Conservation (phyloP, 805 yeast genomes). For the Schwanniomyces occidentalis region DNA sequence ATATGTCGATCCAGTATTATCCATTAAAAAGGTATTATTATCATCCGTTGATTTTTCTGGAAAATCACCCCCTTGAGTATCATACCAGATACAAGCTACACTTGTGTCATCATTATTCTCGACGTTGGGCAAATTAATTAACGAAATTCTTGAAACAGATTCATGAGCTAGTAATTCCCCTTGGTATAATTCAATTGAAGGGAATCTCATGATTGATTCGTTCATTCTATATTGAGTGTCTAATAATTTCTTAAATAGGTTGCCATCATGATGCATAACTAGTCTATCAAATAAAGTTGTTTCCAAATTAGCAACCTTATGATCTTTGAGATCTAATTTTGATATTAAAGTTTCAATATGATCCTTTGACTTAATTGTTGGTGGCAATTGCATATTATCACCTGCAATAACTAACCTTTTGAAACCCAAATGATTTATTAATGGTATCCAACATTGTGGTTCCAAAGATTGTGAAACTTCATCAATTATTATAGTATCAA, state of each 20-base stretch:
- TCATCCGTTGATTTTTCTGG: constrained; percentile 52
- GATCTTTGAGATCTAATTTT: constrained; percentile 28
- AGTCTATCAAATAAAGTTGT: constrained; percentile 81
- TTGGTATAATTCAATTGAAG: constrained; percentile 66
- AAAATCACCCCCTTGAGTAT: constrained; percentile 88
- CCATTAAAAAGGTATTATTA: constrained; percentile 14
- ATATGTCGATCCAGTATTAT: constrained; percentile 54
- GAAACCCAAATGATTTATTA: constrained; percentile 60
- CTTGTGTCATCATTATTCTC: constrained; percentile 55
- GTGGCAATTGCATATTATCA: constrained; percentile 89
- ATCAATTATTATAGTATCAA: constrained; percentile 85
- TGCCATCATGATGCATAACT: constrained; percentile 43
- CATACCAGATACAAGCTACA: constrained; percentile 73
- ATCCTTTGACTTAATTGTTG: constrained; percentile 67
- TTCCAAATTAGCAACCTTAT: constrained; percentile 49
- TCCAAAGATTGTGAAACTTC: constrained; percentile 94
- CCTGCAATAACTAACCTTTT: constrained; percentile 80
- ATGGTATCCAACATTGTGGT: constrained; percentile 96
- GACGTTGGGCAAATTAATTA: constrained; percentile 52
- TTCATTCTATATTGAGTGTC: constrained; percentile 90
- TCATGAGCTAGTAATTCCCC: constrained; percentile 62
- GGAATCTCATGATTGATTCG: constrained; percentile 70
- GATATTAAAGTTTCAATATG: constrained; percentile 13
- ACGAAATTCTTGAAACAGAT: constrained; percentile 51
- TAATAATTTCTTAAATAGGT: constrained; percentile 55